Conservation (phyloP, 2,329 filamentous ascomycete species). For the Pyrenophora graminea region DNA sequence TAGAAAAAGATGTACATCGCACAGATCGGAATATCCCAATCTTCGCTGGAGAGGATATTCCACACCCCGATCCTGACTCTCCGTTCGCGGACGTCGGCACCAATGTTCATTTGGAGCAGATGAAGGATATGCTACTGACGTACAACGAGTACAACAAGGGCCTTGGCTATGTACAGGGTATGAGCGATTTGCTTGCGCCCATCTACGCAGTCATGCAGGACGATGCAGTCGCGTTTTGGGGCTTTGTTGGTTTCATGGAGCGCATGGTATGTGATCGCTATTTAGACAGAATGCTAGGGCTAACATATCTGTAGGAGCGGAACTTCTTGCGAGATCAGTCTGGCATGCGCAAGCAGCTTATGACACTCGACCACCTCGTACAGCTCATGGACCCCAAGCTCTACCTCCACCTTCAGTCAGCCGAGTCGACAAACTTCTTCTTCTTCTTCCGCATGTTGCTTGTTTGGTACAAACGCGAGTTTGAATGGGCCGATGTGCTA, state of each 20-base stretch:
- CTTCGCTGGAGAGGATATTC: conserved; percentile 93
- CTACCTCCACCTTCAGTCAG: conserved; percentile 84
- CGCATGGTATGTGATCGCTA: conserved; percentile 66
- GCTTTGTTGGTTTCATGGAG: conserved; percentile 93
- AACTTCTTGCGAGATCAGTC: conserved; percentile 96
- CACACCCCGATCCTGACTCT: conserved; percentile 93
- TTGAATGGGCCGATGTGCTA: conserved; percentile 84
- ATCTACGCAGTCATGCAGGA: conserved; percentile 98
- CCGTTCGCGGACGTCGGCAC: conserved; percentile 92
- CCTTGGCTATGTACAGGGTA: conserved; percentile 95
- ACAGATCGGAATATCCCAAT: conserved; percentile 95
- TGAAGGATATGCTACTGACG: conserved; percentile 98
- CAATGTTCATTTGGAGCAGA: conserved; percentile 96
- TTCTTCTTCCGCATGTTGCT: conserved; percentile 99
- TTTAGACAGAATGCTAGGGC: neutral
- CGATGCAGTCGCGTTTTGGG: conserved; percentile 96
- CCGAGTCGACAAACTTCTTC: conserved; percentile 98
- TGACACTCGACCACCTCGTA: conserved; percentile 90
- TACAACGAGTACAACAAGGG: conserved; percentile 98
- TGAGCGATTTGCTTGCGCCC: conserved; percentile 94
- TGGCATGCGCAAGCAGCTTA: conserved; percentile 90
- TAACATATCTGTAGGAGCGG: conserved; percentile 62
- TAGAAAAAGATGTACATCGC: conserved; percentile 98
- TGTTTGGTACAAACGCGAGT: conserved; percentile 99
- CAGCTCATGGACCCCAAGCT: conserved; percentile 96